Evolutionary conservation across 768 basidiomycete genomes (phyloP).

Genomic region (Lactarius pseudohatsudake): DNA sequence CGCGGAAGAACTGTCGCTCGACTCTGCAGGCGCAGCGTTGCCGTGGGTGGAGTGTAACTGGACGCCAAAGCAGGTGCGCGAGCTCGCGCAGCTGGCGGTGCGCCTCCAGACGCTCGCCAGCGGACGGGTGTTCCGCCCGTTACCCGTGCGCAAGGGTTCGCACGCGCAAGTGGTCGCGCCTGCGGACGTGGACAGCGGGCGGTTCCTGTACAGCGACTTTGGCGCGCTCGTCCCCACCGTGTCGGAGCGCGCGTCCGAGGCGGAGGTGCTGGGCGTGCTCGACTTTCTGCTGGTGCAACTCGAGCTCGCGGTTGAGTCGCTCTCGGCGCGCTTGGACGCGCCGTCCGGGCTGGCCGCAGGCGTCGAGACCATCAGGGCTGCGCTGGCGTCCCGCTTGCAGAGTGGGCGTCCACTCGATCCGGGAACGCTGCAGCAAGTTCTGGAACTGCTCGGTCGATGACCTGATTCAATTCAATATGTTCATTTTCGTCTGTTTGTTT

Average conservation of each 20-base stretch:
- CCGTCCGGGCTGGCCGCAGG: neutral
- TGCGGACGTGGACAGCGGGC: constrained; percentile 13
- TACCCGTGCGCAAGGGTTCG: constrained; percentile 27
- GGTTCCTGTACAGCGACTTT: constrained; percentile 39
- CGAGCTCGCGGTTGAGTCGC: constrained; percentile 55
- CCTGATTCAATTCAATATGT: neutral
- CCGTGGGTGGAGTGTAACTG: constrained; percentile 36
- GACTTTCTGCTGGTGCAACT: constrained; percentile 75
- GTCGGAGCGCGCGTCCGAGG: constrained; percentile 65
- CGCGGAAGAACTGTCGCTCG: constrained; percentile 48
- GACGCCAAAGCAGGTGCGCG: constrained; percentile 70
- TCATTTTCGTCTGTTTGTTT: neutral
- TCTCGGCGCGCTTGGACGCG: constrained; percentile 17
- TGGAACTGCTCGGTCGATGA: constrained; percentile 18
- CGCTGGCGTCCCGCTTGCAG: constrained; percentile 6
- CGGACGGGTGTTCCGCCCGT: constrained; percentile 31
- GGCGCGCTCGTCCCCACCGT: constrained; percentile 66
- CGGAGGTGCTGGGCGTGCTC: constrained; percentile 70
- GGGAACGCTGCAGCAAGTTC: constrained; percentile 20
- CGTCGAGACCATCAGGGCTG: constrained; percentile 17
- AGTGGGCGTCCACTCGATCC: constrained; percentile 23
- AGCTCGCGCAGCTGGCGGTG: constrained; percentile 70
- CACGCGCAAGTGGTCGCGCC: constrained; percentile 31
- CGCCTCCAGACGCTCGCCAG: constrained; percentile 77
- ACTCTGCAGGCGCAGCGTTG: constrained; percentile 32